These are phyloP conservation scores for Dactylellina cionopaga DNA, from an alignment of 2,329 filamentous ascomycete genomes.

Conservation along the genomic window DNA sequence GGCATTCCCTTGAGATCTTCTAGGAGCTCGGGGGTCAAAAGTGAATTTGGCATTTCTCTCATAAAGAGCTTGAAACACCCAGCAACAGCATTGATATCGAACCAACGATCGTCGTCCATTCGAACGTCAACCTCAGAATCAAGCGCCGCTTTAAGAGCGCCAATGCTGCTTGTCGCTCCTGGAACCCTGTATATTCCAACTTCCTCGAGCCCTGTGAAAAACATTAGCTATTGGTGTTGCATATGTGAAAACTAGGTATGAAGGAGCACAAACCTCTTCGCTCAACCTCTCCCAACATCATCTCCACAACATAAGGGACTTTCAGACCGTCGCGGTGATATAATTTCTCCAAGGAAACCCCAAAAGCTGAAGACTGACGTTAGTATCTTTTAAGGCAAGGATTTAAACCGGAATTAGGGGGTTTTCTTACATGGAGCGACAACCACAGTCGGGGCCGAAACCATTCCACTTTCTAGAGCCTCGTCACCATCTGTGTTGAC, in stretches of 20 bases:
- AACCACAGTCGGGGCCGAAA: slow-evolving; percentile 37
- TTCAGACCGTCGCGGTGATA: slow-evolving; percentile 56
- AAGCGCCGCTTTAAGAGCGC: slow-evolving; percentile 56
- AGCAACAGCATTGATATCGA: slow-evolving; percentile 58
- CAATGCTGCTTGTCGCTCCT: slow-evolving; percentile 57
- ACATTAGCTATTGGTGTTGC: slow-evolving; percentile 22
- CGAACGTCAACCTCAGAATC: slow-evolving; percentile 57
- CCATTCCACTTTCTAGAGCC: slow-evolving; percentile 54
- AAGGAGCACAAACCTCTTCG: slow-evolving; percentile 54
- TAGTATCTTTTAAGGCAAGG: neutral
- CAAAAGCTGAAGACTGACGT: slow-evolving; percentile 53
- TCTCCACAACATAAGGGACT: slow-evolving; percentile 57
- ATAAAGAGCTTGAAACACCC: slow-evolving; percentile 58
- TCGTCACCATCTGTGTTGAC: slow-evolving; percentile 55
- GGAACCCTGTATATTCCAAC: slow-evolving; percentile 58
- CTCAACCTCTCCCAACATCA: slow-evolving; percentile 57
- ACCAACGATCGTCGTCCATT: slow-evolving; percentile 58
- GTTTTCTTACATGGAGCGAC: slow-evolving; percentile 45
- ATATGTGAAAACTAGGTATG: neutral
- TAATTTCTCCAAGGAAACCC: slow-evolving; percentile 56
- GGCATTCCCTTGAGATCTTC: slow-evolving; percentile 71
- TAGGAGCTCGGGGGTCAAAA: slow-evolving; percentile 65
- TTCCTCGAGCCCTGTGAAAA: slow-evolving; percentile 54
- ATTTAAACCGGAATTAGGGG: neutral
- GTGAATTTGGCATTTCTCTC: slow-evolving; percentile 57